These are phyloP conservation scores for Dactylis glomerata DNA, from an alignment of 176 grass and related monocot genomes.

Conservation along the genomic window DNA sequence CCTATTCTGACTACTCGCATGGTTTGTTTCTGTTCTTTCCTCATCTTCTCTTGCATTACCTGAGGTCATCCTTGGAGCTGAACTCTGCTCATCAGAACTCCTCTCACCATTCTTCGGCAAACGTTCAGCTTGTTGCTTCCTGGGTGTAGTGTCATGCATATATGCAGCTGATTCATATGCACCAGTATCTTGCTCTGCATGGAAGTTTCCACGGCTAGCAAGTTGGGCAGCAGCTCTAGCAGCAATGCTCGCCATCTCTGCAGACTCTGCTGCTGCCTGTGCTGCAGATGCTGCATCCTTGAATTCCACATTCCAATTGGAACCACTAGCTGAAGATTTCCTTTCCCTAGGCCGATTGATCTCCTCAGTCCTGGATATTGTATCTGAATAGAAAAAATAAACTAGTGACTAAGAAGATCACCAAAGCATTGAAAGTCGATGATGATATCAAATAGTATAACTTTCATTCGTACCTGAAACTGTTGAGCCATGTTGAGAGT, in stretches of 20 bases:
- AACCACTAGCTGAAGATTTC: conserved; percentile 37
- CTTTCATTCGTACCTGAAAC: conserved; percentile 30
- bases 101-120: conserved; percentile 12
- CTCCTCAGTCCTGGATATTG: conserved; percentile 32
- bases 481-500: conserved; percentile 28
- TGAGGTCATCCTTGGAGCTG: conserved; percentile 26
- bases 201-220: conserved; percentile 72
- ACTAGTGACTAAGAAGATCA: conserved; percentile 11
- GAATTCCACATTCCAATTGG: conserved; percentile 80
- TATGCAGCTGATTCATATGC: conserved; percentile 30
- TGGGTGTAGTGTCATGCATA: conserved; percentile 17
- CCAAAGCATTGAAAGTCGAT: conserved; percentile 7
- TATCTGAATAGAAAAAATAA: conserved; percentile 24
- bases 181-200: conserved; percentile 36
- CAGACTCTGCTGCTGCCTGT: conserved; percentile 80
- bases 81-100: conserved; percentile 30
- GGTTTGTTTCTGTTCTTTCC: conserved; percentile 30
- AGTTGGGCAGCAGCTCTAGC: conserved; percentile 94
- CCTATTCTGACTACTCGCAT: conserved; percentile 22
- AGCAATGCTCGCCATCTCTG: conserved; percentile 86
- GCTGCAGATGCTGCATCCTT: conserved; percentile 94
- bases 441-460: background rate
- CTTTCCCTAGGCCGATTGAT: conserved; percentile 44
- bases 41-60: conserved; percentile 21
- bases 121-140: conserved; percentile 30